phyloP scores from a whole-genome alignment of 345 rosid genomes.

The Corchorus capsularis region DNA sequence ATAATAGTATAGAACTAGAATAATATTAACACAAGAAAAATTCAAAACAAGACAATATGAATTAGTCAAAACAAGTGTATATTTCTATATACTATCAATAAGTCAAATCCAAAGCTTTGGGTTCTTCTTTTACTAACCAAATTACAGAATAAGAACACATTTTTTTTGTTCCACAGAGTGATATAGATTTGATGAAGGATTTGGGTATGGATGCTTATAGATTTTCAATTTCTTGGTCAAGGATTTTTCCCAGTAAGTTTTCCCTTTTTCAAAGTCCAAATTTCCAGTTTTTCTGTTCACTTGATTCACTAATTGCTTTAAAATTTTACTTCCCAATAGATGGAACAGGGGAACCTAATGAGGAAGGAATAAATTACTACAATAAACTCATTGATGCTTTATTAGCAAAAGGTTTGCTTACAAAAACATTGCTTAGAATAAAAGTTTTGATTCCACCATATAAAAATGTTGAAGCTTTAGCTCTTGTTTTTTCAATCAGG shows the following conservation, averaged over 20 bases:
- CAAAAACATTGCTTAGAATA: not conserved
- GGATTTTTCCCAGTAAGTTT: constrained; percentile 82
- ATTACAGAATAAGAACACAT: not conserved
- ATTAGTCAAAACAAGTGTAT: not conserved
- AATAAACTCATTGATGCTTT: constrained; percentile 68
- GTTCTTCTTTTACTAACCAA: constrained; percentile 7
- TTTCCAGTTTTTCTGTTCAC: not conserved
- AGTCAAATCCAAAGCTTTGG: not conserved
- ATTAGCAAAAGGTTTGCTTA: constrained; percentile 56
- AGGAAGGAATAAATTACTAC: constrained; percentile 70
- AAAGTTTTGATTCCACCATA: not conserved
- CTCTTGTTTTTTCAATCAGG: constrained; percentile 44
- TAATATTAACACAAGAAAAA: not conserved
- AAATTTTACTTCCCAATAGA: constrained; percentile 44
- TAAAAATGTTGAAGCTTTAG: constrained; percentile 7
- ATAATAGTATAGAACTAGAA: not conserved
- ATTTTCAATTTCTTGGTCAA: constrained; percentile 92
- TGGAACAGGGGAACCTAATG: constrained; percentile 78
- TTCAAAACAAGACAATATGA: not conserved
- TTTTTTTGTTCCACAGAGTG: constrained; percentile 48
- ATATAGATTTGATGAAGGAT: constrained; percentile 84
- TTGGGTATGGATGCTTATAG: constrained; percentile 90
- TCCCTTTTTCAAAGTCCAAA: not conserved
- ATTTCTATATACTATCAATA: not conserved
- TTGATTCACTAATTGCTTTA: constrained; percentile 10